These are phyloP conservation scores for Podaxis sp. DNA, from an alignment of 768 basidiomycete species.

Conservation along the genomic window DNA sequence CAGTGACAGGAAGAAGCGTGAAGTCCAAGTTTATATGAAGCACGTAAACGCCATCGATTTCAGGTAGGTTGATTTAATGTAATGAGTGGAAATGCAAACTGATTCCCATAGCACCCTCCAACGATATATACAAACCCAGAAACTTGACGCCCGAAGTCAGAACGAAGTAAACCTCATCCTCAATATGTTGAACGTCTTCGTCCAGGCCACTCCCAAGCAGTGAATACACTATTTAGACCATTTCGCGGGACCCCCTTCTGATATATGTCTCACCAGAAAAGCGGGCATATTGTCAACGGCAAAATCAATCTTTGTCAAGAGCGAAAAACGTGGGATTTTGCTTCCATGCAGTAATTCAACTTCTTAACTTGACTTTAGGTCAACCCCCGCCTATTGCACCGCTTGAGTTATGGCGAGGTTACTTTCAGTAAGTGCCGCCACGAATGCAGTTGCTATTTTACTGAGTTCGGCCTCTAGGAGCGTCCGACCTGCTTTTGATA, in stretches of 20 bases:
- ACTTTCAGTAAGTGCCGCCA: slow-evolving; percentile 35
- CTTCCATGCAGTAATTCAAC: background rate
- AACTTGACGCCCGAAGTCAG: background rate
- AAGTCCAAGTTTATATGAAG: slow-evolving; percentile 20
- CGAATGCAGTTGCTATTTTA: background rate
- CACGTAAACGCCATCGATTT: slow-evolving; percentile 24
- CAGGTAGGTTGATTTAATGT: slow-evolving; percentile 17
- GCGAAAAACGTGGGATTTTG: background rate
- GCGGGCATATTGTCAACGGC: slow-evolving; percentile 5
- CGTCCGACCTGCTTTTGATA: slow-evolving; percentile 35
- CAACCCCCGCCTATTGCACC: slow-evolving; percentile 21
- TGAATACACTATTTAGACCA: slow-evolving; percentile 6
- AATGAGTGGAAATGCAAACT: background rate
- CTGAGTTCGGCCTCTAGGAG: slow-evolving; percentile 27
- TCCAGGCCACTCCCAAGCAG: slow-evolving; percentile 31
- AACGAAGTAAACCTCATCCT: slow-evolving; percentile 18
- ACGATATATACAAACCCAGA: slow-evolving; percentile 4
- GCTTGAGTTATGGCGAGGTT: slow-evolving; percentile 40
- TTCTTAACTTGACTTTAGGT: slow-evolving; percentile 5
- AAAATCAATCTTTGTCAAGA: slow-evolving; percentile 10
- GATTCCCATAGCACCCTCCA: background rate
- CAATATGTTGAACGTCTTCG: slow-evolving; percentile 33
- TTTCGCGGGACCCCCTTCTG: background rate
- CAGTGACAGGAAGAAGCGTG: background rate
- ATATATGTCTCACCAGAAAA: background rate